phyloP scores from a whole-genome alignment of 179 eudicot species.

The Amaranthus tricolor region DNA sequence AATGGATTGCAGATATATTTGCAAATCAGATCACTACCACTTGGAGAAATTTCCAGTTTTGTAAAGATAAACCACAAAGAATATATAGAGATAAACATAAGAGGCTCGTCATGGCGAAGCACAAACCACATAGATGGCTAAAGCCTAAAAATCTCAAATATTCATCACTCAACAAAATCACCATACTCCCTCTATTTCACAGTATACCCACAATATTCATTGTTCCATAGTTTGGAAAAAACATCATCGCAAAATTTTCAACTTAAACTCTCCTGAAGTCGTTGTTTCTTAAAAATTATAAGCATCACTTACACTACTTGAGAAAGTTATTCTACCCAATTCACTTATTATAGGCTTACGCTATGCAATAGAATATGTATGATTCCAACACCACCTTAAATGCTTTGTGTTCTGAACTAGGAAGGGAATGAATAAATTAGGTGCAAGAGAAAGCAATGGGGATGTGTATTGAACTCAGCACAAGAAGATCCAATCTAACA shows the following conservation, averaged over 20 bases:
- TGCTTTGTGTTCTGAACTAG: neutral
- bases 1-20: neutral
- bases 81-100: neutral
- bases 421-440: neutral
- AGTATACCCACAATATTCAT: no score
- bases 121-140: neutral
- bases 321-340: neutral
- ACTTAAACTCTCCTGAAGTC: neutral
- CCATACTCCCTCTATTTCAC: neutral
- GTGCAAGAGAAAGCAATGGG: neutral
- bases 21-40: neutral
- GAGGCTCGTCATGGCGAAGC: neutral
- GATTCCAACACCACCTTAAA: neutral
- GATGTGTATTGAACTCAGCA: neutral
- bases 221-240: no score
- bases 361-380: neutral
- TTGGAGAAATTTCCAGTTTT: neutral
- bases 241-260: no score
- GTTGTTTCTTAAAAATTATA: neutral
- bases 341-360: neutral
- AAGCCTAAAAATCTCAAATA: neutral
- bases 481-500: neutral
- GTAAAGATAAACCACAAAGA: neutral
- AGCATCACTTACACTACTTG: neutral
- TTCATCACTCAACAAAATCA: neutral